Evolutionary conservation across 371 early-diverging fungal genomes (phyloP), one percentile per base, ranked within the genome.

Genomic region (Blakeslea trispora): DNA sequence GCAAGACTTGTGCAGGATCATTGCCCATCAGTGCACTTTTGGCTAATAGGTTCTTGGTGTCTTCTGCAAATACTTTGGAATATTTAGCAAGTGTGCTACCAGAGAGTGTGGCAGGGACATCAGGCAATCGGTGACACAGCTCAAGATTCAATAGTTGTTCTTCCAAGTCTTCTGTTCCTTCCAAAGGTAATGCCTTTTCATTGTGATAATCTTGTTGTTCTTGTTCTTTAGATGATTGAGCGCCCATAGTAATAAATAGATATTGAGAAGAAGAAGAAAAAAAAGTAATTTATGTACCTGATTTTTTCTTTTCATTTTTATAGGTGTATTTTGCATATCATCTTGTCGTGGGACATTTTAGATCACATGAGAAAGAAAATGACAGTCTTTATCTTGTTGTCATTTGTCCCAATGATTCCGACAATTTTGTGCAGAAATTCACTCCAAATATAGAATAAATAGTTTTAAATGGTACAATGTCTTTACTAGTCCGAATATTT

Each of bases 1-100:
- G 73, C 32, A 88, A 59, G 17, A 88, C 73, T n/a, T 79, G 70
- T 3, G 71, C 64, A 43, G 84, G 83, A 32, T 87, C 73, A 48
- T 82, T 75, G 23, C 71, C 74, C 41, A 81, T 77, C 11, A 88
- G 62, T 1, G 89, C 87, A 61, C 87, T 86, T 64, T 83, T 77
- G 10, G 86, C 85, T 40, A 91, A 63, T 39, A 57, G 55, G 72
- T 88, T 91, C 75, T 87, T 91, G 51, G 75, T 64, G 23, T 88
- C 85, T 21, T 79, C 74, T 53, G 75, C 71, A 55, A 89, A 88
- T 39, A 65, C 65, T 6, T 71, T 51, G 24, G 81, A 74, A 53
- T 67, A 76, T 15, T 71, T 65, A 2, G 52, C 53, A 9, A 79
- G 53, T 51, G 51, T 1, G 45, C 14, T 4, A 58, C 28, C 28